Evolutionary conservation across 805 yeast genomes (phyloP).

Genomic region (Starmerella sirachaensis): DNA sequence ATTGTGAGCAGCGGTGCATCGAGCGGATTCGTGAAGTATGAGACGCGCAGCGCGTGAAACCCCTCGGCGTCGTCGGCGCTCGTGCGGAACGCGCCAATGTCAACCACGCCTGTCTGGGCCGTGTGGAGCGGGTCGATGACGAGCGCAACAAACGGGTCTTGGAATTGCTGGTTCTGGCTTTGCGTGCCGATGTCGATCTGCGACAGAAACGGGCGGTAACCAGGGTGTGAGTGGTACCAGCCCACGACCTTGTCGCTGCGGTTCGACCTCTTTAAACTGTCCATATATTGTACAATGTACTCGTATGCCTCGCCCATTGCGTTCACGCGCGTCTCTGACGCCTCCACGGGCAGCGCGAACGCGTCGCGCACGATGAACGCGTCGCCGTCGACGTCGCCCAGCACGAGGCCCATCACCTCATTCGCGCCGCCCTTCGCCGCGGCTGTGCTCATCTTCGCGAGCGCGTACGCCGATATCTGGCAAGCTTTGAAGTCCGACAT

Average conservation of each 20-base stretch:
- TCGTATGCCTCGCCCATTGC: slow-evolving; percentile 92
- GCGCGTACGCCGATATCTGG: slow-evolving; percentile 72
- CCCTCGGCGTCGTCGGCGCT: slow-evolving; percentile 27
- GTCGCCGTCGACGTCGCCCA: slow-evolving; percentile 50
- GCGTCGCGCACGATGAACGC: slow-evolving; percentile 62
- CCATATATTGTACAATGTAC: slow-evolving; percentile 77
- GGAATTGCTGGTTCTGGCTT: slow-evolving; percentile 89
- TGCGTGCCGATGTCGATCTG: slow-evolving; percentile 92
- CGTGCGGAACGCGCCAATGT: slow-evolving; percentile 87
- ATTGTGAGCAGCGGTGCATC: slow-evolving; percentile 38
- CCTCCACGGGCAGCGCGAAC: slow-evolving; percentile 83
- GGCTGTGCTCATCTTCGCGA: slow-evolving; percentile 76
- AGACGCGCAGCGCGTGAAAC: slow-evolving; percentile 56
- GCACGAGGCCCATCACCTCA: slow-evolving; percentile 91
- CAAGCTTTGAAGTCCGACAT: slow-evolving; percentile 32
- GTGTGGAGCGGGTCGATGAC: slow-evolving; percentile 96
- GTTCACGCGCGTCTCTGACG: slow-evolving; percentile 91
- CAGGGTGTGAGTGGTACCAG: slow-evolving; percentile 97
- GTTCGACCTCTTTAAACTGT: slow-evolving; percentile 38
- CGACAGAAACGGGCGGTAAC: slow-evolving; percentile 92
- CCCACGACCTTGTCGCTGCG: slow-evolving; percentile 72
- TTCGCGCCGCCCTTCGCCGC: slow-evolving; percentile 76
- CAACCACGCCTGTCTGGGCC: slow-evolving; percentile 83
- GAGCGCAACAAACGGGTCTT: slow-evolving; percentile 91
- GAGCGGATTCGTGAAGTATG: slow-evolving; percentile 41